A percentile compares a stretch with the other conserved stretches of the same genome.
phyloP scores from a whole-genome alignment of 306 rosid genomes.

The Fragaria vesca region DNA sequence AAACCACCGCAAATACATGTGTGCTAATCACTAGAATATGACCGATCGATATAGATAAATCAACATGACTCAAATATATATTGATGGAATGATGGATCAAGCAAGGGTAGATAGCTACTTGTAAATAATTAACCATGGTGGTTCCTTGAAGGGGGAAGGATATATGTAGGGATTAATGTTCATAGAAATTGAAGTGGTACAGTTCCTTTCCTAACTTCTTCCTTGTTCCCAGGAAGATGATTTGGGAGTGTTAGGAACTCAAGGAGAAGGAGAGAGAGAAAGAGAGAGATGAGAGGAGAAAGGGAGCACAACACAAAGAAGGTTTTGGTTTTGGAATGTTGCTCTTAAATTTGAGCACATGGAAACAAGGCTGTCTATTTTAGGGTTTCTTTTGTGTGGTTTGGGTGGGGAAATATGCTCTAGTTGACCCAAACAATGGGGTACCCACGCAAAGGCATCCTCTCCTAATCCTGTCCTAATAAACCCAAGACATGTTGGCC shows the following conservation, averaged over 20 bases:
- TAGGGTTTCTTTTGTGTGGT: constrained; percentile 62
- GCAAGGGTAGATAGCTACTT: background rate
- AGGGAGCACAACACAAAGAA: constrained; percentile 52
- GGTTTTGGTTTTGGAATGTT: constrained; percentile 91
- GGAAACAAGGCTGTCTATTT: constrained; percentile 92
- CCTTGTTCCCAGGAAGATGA: constrained; percentile 51
- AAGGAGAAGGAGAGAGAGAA: background rate
- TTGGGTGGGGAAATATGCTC: constrained; percentile 90
- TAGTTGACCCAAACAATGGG: constrained; percentile 81
- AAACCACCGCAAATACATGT: background rate
- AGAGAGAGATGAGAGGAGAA: constrained; percentile 7
- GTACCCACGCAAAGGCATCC: constrained; percentile 61
- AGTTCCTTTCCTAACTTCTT: constrained; percentile 12
- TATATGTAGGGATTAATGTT: constrained; percentile 19
- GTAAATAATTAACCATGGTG: background rate
- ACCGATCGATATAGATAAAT: background rate
- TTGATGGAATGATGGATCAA: background rate
- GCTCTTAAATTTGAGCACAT: constrained; percentile 94
- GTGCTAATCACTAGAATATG: background rate
- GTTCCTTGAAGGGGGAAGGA: constrained; percentile 8
- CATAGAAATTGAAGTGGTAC: constrained; percentile 13
- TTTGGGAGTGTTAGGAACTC: constrained; percentile 6
- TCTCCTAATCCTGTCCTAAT: constrained; percentile 84
- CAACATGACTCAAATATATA: background rate
- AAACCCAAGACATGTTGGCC: constrained; percentile 67